Percentiles rank a stretch among this genome's conserved stretches.
Evolutionary conservation across 192 early-diverging fungal genomes (phyloP).

Genomic region (Coemansia sp.): DNA sequence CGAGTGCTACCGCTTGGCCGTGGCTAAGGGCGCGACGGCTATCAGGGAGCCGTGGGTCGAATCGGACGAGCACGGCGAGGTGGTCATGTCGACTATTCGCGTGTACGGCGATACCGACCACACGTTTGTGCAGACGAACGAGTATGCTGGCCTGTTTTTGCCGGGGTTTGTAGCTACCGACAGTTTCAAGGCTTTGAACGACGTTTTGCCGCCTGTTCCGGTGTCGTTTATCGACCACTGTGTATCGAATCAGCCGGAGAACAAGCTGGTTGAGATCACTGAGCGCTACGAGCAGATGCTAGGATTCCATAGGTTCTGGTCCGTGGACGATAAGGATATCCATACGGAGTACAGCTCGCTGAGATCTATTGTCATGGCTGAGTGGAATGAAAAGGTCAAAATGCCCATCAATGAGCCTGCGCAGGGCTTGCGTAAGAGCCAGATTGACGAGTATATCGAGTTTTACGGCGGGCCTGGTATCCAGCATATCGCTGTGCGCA

Average conservation of each 20-base stretch:
- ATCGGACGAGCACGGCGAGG: conserved; percentile 80
- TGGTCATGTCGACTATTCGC: conserved; percentile 88
- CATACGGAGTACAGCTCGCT: conserved; percentile 94
- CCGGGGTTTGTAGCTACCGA: conserved; percentile 66
- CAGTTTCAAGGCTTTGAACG: conserved; percentile 58
- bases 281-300: conserved; percentile 87
- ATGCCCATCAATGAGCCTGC: conserved; percentile 99
- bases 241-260: conserved; percentile 93
- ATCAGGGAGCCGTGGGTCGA: conserved; percentile 79
- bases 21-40: conserved; percentile 80
- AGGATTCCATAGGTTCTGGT: conserved; percentile 99
- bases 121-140: conserved; percentile 82
- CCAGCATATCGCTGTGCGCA: conserved; percentile 94
- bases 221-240: conserved; percentile 86
- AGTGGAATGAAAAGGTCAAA: conserved; percentile 86
- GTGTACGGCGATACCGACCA: conserved; percentile 95
- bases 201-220: conserved; percentile 62
- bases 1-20: conserved; percentile 76
- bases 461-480: conserved; percentile 70
- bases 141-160: conserved; percentile 84
- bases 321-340: conserved; percentile 94
- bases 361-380: conserved; percentile 94
- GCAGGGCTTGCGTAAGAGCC: conserved; percentile 86
- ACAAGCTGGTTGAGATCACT: conserved; percentile 81
- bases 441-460: conserved; percentile 76